These are phyloP conservation scores for Nothopassalora personata DNA, from an alignment of 2,329 filamentous ascomycete species.

Conservation along the genomic window DNA sequence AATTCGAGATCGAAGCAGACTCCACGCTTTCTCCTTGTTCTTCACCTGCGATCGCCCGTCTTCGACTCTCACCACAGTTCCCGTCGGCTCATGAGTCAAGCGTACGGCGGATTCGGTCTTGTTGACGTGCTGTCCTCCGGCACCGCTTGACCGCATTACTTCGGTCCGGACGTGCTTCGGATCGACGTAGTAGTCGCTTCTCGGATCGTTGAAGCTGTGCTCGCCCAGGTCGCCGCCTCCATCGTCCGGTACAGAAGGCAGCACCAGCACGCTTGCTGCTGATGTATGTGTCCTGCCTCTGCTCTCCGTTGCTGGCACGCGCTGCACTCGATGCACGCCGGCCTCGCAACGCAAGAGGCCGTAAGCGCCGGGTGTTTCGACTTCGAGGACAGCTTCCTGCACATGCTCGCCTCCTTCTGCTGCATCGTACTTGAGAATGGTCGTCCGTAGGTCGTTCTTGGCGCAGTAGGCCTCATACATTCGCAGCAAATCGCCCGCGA, in stretches of 20 bases:
- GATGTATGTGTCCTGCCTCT: slow-evolving; percentile 91
- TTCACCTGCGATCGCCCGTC: slow-evolving; percentile 84
- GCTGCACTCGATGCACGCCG: slow-evolving; percentile 91
- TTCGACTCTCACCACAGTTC: slow-evolving; percentile 84
- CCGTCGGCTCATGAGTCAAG: slow-evolving; percentile 83
- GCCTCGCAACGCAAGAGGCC: slow-evolving; percentile 78
- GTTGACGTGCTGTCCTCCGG: slow-evolving; percentile 96
- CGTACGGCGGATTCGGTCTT: slow-evolving; percentile 95
- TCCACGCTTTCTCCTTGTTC: slow-evolving; percentile 85
- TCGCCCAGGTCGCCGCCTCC: slow-evolving; percentile 47
- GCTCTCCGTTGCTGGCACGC: slow-evolving; percentile 83
- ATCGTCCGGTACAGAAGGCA: slow-evolving; percentile 70
- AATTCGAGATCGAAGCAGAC: slow-evolving; percentile 71
- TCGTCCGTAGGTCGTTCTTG: slow-evolving; percentile 59
- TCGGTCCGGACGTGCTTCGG: slow-evolving; percentile 76
- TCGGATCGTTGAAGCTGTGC: slow-evolving; percentile 69
- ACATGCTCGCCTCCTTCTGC: slow-evolving; percentile 67
- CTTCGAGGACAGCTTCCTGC: slow-evolving; percentile 81
- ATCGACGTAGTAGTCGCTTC: slow-evolving; percentile 86
- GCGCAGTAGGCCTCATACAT: slow-evolving; percentile 85
- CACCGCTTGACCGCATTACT: slow-evolving; percentile 86
- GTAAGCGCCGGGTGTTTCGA: slow-evolving; percentile 73
- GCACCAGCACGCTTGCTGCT: slow-evolving; percentile 84
- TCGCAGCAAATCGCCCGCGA: slow-evolving; percentile 76
- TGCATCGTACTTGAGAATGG: slow-evolving; percentile 73